phyloP scores from a whole-genome alignment of 1,284 basidiomycete genomes.

The Puccinia hordei region DNA sequence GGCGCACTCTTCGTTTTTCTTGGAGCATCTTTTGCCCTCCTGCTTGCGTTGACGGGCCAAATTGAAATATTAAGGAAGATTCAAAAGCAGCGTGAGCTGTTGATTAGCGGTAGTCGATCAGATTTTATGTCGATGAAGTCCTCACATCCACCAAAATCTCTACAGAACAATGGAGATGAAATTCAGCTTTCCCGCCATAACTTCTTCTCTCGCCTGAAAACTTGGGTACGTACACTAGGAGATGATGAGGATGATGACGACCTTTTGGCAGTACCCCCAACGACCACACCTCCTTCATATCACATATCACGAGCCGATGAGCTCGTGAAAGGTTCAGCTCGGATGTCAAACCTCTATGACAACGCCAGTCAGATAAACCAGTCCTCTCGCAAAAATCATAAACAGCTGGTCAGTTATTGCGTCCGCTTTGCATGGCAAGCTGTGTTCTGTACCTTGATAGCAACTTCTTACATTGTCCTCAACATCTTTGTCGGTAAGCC shows the following conservation, averaged over 20 bases:
- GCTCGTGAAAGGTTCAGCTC: not conserved
- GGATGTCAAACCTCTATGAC: constrained; percentile 29
- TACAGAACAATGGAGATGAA: not conserved
- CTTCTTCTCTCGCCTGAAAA: constrained; percentile 25
- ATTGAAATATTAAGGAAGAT: constrained; percentile 43
- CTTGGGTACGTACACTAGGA: constrained; percentile 21
- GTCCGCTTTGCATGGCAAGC: constrained; percentile 44
- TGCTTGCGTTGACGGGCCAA: constrained; percentile 43
- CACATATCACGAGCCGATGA: constrained; percentile 29
- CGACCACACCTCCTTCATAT: constrained; percentile 17
- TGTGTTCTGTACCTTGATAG: constrained; percentile 45
- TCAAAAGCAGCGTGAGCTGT: constrained; percentile 35
- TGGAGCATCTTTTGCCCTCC: constrained; percentile 31
- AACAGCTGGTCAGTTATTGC: constrained; percentile 42
- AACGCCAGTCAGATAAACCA: not conserved
- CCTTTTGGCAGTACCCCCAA: constrained; percentile 14
- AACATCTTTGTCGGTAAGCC: constrained; percentile 46
- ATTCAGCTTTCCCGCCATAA: not conserved
- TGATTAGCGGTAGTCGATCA: constrained; percentile 9
- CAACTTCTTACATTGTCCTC: constrained; percentile 48
- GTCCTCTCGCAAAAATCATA: constrained; percentile 32
- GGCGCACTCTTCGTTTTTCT: constrained; percentile 35
- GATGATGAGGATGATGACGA: constrained; percentile 40
- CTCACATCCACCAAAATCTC: not conserved
- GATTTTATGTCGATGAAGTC: not conserved